A percentile compares a stretch with the other conserved stretches of the same genome.
phyloP scores from a whole-genome alignment of 768 basidiomycete genomes.

The Epithele typhae region DNA sequence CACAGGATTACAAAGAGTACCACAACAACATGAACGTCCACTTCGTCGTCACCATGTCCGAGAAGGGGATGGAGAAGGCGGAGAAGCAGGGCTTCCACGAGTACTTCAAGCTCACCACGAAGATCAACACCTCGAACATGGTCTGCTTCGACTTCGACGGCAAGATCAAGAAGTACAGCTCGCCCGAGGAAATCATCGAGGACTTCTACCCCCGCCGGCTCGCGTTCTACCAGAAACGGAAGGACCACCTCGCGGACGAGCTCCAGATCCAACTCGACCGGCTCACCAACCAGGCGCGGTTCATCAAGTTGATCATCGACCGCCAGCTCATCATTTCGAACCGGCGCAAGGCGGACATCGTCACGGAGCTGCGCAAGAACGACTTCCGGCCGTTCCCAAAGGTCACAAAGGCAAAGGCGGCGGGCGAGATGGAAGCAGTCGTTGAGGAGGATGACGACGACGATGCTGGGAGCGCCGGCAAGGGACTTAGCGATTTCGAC shows the following conservation, averaged over 20 bases:
- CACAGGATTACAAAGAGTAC: slow-evolving; percentile 94
- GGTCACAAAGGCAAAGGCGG: slow-evolving; percentile 57
- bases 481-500: slow-evolving; percentile 65
- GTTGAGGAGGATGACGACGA: slow-evolving; percentile 51
- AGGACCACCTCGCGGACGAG: slow-evolving; percentile 86
- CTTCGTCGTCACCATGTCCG: slow-evolving; percentile 77
- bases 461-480: slow-evolving; percentile 45
- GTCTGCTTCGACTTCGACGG: slow-evolving; percentile 96
- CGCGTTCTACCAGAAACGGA: slow-evolving; percentile 92
- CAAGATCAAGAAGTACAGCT: slow-evolving; percentile 90
- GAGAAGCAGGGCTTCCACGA: slow-evolving; percentile 87
- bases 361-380: slow-evolving; percentile 74
- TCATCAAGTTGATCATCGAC: slow-evolving; percentile 93
- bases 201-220: slow-evolving; percentile 90
- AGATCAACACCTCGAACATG: slow-evolving; percentile 94
- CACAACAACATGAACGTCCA: slow-evolving; percentile 91
- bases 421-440: slow-evolving; percentile 59
- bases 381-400: slow-evolving; percentile 95
- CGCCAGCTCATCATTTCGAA: slow-evolving; percentile 78
- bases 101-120: slow-evolving; percentile 84
- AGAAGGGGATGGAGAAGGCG: slow-evolving; percentile 80
- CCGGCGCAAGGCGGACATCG: slow-evolving; percentile 85
- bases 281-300: slow-evolving; percentile 91
- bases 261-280: slow-evolving; percentile 78
- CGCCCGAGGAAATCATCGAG: slow-evolving; percentile 86